Percentiles rank a stretch among this genome's conserved stretches.
phyloP scores from a whole-genome alignment of 2,329 filamentous ascomycete genomes.

The Hymenoscyphus salicellus region DNA sequence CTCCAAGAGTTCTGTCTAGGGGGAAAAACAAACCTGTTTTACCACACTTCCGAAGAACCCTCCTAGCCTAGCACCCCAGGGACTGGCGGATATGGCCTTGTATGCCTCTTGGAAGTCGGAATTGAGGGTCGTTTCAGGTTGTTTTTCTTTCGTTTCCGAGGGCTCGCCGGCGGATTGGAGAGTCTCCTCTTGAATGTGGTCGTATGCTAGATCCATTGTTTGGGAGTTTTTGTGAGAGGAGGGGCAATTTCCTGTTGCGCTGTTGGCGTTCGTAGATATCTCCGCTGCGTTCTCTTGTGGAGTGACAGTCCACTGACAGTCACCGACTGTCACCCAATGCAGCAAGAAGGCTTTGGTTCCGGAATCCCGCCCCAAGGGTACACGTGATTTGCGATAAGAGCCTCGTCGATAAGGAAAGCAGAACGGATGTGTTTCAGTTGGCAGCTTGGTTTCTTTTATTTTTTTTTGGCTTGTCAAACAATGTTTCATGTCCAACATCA shows the following conservation, averaged over 20 bases:
- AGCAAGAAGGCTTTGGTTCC: too few relatives aligned
- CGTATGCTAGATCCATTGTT: slow-evolving; percentile 86
- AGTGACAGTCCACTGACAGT: too few relatives aligned
- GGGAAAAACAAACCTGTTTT: slow-evolving; percentile 64
- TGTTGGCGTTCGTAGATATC: background rate
- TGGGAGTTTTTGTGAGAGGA: too few relatives aligned
- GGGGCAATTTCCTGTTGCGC: slow-evolving; percentile 11
- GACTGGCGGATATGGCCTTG: slow-evolving; percentile 84
- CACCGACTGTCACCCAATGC: too few relatives aligned
- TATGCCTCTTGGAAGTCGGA: slow-evolving; percentile 92
- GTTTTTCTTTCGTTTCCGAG: slow-evolving; percentile 44
- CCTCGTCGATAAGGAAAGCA: too few relatives aligned
- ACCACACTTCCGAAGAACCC: slow-evolving; percentile 89
- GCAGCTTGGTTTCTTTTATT: too few relatives aligned
- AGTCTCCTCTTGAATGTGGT: slow-evolving; percentile 87
- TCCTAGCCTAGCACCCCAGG: slow-evolving; percentile 85
- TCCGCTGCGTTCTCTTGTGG: background rate
- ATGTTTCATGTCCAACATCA: too few relatives aligned
- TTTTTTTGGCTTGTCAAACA: too few relatives aligned
- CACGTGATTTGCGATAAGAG: too few relatives aligned
- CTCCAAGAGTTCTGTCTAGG: too few relatives aligned
- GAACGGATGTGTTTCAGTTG: too few relatives aligned
- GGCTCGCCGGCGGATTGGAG: slow-evolving; percentile 52
- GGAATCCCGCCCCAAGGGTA: too few relatives aligned
- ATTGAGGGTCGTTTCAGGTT: slow-evolving; percentile 62